Percentiles rank a stretch among this genome's conserved stretches.
Conservation (phyloP, 768 basidiomycete genomes). For the Leccinellum albellum region DNA sequence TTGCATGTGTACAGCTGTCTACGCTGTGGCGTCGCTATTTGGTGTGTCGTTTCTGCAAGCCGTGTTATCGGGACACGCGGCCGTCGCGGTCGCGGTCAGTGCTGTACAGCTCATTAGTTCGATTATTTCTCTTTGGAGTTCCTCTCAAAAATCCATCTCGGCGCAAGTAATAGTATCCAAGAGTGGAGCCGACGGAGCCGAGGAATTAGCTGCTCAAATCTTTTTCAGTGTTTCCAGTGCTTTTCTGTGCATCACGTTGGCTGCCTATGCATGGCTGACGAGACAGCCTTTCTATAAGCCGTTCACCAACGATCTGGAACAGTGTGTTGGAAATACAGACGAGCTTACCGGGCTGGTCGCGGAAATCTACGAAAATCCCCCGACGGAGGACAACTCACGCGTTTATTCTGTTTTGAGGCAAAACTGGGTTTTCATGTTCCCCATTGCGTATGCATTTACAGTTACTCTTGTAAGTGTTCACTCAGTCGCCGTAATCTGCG, state of each 20-base stretch:
- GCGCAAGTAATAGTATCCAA: slow-evolving; percentile 17
- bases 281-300: slow-evolving; percentile 56
- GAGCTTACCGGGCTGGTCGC: slow-evolving; percentile 36
- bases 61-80: slow-evolving; percentile 82
- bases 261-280: slow-evolving; percentile 55
- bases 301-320: slow-evolving; percentile 48
- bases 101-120: slow-evolving; percentile 70
- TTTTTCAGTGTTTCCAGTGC: slow-evolving; percentile 71
- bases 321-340: slow-evolving; percentile 18
- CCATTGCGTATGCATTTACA: slow-evolving; percentile 71
- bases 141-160: slow-evolving; percentile 27
- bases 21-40: slow-evolving; percentile 79
- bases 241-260: slow-evolving; percentile 56
- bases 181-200: slow-evolving; percentile 43
- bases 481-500: neutral
- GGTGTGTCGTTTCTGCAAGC: slow-evolving; percentile 70
- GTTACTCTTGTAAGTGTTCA: slow-evolving; percentile 67
- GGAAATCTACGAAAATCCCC: slow-evolving; percentile 19
- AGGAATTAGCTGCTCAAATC: slow-evolving; percentile 64
- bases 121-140: slow-evolving; percentile 49
- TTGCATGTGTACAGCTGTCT: slow-evolving; percentile 73
- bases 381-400: slow-evolving; percentile 37
- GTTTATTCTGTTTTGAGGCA: slow-evolving; percentile 54
- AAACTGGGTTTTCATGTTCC: slow-evolving; percentile 67
- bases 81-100: slow-evolving; percentile 79